phyloP scores from a whole-genome alignment of 108 stramenopile species.

The Nitzschia sp. region DNA sequence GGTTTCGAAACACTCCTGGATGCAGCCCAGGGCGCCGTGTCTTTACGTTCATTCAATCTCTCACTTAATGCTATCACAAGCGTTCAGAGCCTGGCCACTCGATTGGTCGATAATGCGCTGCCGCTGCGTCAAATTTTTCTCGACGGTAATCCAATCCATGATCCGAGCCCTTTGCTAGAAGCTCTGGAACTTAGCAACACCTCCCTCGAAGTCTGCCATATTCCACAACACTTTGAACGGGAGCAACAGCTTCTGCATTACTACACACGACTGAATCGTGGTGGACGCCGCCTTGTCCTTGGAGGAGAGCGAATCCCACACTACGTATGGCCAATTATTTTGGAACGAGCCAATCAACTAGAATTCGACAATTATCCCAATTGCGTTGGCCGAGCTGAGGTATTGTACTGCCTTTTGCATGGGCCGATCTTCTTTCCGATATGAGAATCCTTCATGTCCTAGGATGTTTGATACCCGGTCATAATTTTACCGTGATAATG shows the following conservation, averaged over 20 bases:
- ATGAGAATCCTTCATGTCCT: too few relatives aligned
- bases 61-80: constrained; percentile 1
- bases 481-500: too few relatives aligned
- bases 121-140: background rate
- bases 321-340: background rate
- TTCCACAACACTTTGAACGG: constrained; percentile 4
- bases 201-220: background rate
- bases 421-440: background rate
- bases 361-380: constrained; percentile 9
- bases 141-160: constrained; percentile 3
- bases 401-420: background rate
- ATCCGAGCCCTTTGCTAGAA: background rate
- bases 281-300: constrained; percentile 1
- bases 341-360: background rate
- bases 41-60: background rate
- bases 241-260: background rate
- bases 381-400: background rate
- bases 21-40: background rate
- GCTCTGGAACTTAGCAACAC: background rate
- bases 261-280: background rate
- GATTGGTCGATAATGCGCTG: background rate
- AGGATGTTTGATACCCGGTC: too few relatives aligned
- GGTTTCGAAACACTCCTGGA: background rate
- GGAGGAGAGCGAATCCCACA: background rate
- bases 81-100: background rate